Base-by-base conservation (phyloP, 768 basidiomycete genomes). In the Mycena galopus region DNA sequence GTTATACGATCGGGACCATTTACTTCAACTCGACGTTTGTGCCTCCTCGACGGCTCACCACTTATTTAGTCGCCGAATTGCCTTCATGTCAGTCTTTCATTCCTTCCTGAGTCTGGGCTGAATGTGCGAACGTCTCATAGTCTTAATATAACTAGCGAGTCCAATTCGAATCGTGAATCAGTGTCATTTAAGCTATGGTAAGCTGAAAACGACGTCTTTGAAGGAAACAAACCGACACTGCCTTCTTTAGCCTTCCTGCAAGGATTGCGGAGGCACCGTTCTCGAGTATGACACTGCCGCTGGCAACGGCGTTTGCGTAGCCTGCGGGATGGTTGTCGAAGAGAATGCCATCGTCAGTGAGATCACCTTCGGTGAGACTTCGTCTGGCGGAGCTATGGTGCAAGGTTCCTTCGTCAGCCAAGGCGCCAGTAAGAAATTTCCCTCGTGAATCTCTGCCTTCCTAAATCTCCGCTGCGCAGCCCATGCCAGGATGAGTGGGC, bases 301-400 rank as follows among this genome's bases (percentile, higher is more conserved):
- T 7, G 95, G 95, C 11, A 94, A 94, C 74, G 94, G 93, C 7
- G 94, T 95, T 79, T 97, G 96, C 76, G 89, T 93, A 1, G 85
- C 88, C 75, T 98, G 97, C 76, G 96, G 95, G 56, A 94, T 92
- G 9, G 96, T 99, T 21, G 86, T 97, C 12, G 96, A 97, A 82
- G 95, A 98, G 82, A 96, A 96, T 78, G 91, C 93, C 3, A 96
- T 99, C 71, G 95, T 98, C 12, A 94, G 93, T 73, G 98, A 99
- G 80, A 90, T 99, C 66, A 91, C 92, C 1, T 99, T 99, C 76
- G 96, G 96, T n/a, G 98, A 99, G 86, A 94, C 94, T 5, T 89
- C 93, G 14, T 88, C 89, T 32, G 98, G 98, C 29, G 95, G 96
- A 6, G 97, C 97, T 1, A 95, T 98, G 87, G 97, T 98, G 2